A percentile compares a stretch with the other conserved stretches of the same genome.
Evolutionary conservation across 78 protist species (phyloP).

Genomic region (Dictyostelium intermedium): DNA sequence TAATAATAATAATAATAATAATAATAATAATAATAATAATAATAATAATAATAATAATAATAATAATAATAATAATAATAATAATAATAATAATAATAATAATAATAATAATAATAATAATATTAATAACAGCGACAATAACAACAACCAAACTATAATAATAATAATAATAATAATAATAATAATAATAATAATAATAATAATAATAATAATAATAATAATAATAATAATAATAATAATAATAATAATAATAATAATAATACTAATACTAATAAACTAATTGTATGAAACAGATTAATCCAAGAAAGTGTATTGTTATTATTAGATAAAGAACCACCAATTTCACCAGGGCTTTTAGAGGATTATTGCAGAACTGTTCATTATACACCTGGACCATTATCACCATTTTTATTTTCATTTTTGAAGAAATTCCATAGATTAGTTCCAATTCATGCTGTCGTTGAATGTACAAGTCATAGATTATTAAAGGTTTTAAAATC

Average conservation of each 20-base stretch:
- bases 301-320: background rate
- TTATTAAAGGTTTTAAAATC: conserved; percentile 9
- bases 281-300: background rate
- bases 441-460: background rate
- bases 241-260: background rate
- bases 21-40: too few relatives aligned
- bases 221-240: background rate
- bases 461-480: conserved; percentile 3
- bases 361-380: background rate
- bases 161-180: too few relatives aligned
- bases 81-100: too few relatives aligned
- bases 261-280: background rate
- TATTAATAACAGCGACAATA: too few relatives aligned
- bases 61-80: too few relatives aligned
- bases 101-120: too few relatives aligned
- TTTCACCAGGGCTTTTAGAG: conserved; percentile 24
- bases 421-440: background rate
- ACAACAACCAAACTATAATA: too few relatives aligned
- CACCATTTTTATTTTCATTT: background rate
- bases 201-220: background rate
- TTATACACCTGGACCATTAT: background rate
- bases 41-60: too few relatives aligned
- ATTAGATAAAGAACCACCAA: background rate
- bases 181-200: too few relatives aligned
- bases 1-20: too few relatives aligned